Base-by-base conservation (phyloP, 176 grass and related monocot genomes). In the Hordeum vulgare region DNA sequence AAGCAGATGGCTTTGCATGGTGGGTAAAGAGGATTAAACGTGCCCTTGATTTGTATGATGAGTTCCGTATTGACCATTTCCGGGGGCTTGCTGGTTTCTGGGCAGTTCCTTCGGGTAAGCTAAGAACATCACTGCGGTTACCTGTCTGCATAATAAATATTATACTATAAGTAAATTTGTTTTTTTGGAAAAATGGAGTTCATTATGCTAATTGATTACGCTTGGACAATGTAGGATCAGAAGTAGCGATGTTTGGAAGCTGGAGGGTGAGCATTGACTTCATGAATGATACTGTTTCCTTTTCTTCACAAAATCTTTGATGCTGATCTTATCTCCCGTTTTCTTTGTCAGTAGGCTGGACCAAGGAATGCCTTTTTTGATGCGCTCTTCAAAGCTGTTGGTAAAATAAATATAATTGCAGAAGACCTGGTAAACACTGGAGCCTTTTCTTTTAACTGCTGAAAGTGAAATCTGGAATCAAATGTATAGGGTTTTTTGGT, bases 21-120 rank as follows among this genome's bases (percentile, higher is more conserved):
- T 98, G 95, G 95, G 63, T 91, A 89, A 83, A 93, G 67, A 94
- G 95, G 92, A 98, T 98, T 77, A 91, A 84, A 36, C 95, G 95
- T 47, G 95, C 95, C 17, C 90, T 98, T 91, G 95, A 98, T 90
- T 89, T 98, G 62, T 98, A 98, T 58, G 92, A 98, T 70, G 95
- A 98, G 88, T 98, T 98, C 58, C 90, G 95, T 37, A 98, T 98
- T 73, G 95, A 98, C 40, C 95, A 98, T 91, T 98, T 98, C 80
- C 92, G 95, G 35, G 95, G 95, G 8, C 89, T 98, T 82, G 77
- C 90, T 34, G 90, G 95, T 47, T 98, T 82, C 86, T 98, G 95
- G 95, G 92, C 95, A 21, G 92, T 98, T 76, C 90, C 92, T 86
- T 91, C 89, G 59, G 95, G 95, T 95, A 87, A 79, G 79, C 74